Percentiles rank a stretch among this genome's conserved stretches.
Conservation (phyloP, 129 eudicot species). For the Tagetes erecta region DNA sequence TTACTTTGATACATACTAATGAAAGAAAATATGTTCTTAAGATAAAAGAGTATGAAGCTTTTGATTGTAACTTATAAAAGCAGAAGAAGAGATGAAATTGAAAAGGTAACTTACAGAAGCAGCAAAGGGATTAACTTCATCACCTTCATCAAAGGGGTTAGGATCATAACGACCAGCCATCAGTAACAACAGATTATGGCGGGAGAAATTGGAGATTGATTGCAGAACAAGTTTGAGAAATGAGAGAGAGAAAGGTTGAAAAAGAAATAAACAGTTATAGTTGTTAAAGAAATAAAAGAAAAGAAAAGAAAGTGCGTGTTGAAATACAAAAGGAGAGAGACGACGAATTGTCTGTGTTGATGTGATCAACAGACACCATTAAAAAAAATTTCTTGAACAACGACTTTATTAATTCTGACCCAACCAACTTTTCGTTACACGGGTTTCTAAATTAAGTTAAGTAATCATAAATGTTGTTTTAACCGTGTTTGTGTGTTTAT, state of each 20-base stretch:
- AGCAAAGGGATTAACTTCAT: conserved; percentile 46
- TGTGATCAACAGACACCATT: conserved; percentile 25
- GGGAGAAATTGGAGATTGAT: conserved; percentile 10
- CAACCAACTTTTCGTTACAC: no score
- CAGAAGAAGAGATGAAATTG: neutral
- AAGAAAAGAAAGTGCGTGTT: neutral
- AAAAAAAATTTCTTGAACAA: no score
- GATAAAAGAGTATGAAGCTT: neutral
- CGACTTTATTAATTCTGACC: no score
- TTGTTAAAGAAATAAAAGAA: no score
- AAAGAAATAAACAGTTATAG: neutral
- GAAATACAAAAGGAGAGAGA: conserved; percentile 11
- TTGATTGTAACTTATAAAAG: no score
- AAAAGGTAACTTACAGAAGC: conserved; percentile 21
- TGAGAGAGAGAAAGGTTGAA: conserved; percentile 9
- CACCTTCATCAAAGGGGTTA: conserved; percentile 38
- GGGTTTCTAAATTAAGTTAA: no score
- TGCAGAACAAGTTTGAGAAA: neutral
- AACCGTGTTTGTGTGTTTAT: no score
- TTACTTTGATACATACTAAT: neutral
- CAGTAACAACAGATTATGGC: conserved; percentile 9
- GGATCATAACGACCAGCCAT: conserved; percentile 43
- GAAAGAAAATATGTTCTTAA: neutral
- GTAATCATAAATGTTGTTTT: no score
- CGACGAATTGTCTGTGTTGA: conserved; percentile 22